These are phyloP conservation scores for Aspergillus quadricinctus DNA, from an alignment of 2,329 filamentous ascomycete genomes.

Conservation along the genomic window DNA sequence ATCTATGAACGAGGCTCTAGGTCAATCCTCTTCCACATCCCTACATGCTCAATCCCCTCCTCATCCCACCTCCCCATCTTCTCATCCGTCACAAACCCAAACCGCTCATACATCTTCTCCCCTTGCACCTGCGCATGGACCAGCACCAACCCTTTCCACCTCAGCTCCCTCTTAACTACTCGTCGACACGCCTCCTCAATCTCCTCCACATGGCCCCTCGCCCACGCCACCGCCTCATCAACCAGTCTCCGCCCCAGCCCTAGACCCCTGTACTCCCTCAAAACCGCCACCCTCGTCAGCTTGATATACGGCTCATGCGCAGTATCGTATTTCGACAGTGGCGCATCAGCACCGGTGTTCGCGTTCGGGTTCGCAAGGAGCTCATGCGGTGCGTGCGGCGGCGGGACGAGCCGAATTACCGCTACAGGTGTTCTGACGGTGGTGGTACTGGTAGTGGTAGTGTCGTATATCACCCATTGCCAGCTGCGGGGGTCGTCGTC, in stretches of 20 bases:
- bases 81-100: slow-evolving; percentile 72
- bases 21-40: slow-evolving; percentile 64
- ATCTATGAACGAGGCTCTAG: slow-evolving; percentile 6
- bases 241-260: slow-evolving; percentile 65
- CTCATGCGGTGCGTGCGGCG: slow-evolving; percentile 64
- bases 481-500: slow-evolving; percentile 72
- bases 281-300: slow-evolving; percentile 70
- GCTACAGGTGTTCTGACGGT: slow-evolving; percentile 59
- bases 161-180: slow-evolving; percentile 34
- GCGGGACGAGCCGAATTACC: slow-evolving; percentile 75
- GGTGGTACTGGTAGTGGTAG: slow-evolving; percentile 31
- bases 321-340: slow-evolving; percentile 41
- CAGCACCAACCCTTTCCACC: slow-evolving; percentile 71
- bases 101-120: slow-evolving; percentile 61
- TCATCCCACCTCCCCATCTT: slow-evolving; percentile 74
- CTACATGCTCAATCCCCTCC: slow-evolving; percentile 78
- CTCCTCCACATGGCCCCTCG: slow-evolving; percentile 54
- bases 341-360: slow-evolving; percentile 5
- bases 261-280: slow-evolving; percentile 60
- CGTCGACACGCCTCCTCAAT: slow-evolving; percentile 26
- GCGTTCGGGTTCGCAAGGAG: slow-evolving; percentile 24
- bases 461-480: slow-evolving; percentile 81
- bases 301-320: slow-evolving; percentile 72
- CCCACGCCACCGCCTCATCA: slow-evolving; percentile 64
- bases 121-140: slow-evolving; percentile 72